Evolutionary conservation across 306 rosid species (phyloP).

Genomic region (Fragaria iinumae): DNA sequence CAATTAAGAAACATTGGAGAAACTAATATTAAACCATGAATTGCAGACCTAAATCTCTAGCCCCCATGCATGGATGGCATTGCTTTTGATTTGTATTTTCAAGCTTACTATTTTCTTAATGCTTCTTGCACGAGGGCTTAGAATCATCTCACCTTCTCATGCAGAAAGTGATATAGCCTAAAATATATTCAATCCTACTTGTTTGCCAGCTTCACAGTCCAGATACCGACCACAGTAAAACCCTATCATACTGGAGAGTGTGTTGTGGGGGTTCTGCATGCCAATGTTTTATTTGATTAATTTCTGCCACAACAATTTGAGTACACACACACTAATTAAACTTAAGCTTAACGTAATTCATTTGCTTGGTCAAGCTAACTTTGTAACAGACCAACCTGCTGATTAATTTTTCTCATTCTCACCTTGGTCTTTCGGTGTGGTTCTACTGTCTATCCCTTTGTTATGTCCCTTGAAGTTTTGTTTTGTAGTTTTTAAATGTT

Average conservation of each 20-base stretch:
- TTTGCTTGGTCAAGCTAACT: no score
- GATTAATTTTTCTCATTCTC: no score
- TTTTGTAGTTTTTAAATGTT: no score
- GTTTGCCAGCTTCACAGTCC: background rate
- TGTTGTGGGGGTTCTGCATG: background rate
- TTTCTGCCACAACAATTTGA: background rate
- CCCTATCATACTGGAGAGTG: background rate
- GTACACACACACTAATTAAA: no score
- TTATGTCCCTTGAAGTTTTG: no score
- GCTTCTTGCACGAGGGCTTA: constrained; percentile 2
- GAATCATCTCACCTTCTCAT: constrained; percentile 14
- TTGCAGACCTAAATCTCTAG: background rate
- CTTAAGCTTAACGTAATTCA: no score
- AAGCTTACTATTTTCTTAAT: background rate
- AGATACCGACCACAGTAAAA: background rate
- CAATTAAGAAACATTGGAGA: background rate
- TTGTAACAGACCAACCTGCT: no score
- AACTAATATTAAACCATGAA: background rate
- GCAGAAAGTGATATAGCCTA: background rate
- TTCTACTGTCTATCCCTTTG: no score
- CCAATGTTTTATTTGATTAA: background rate
- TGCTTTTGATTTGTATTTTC: background rate
- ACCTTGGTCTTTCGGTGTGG: no score
- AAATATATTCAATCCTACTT: background rate
- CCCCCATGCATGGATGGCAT: background rate